Evolutionary conservation across 2,329 filamentous ascomycete genomes (phyloP), one percentile per base, ranked within the genome.

Genomic region (Chlorencoelia australis): DNA sequence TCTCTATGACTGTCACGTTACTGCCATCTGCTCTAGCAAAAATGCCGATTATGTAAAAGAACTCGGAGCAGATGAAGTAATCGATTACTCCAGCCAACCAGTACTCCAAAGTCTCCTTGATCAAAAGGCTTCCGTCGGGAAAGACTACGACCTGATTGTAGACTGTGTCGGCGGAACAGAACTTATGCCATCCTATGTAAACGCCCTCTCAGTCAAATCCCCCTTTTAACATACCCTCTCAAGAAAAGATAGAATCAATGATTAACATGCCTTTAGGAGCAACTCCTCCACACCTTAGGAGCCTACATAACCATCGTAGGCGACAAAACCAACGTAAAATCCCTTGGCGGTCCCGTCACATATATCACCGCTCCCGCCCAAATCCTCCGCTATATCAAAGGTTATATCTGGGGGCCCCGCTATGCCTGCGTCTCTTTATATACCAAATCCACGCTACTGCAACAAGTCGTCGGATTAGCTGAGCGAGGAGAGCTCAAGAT

Each of bases 161-260:
- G 50, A 55, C 33, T 54, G 51, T 35, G 53, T 64, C 24, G 66
- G 67, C 6, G 55, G 62, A 8, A 51, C 39, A 4, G 51, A 53
- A 9, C 33, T 53, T 7, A 31, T 54, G 18, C 26, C 41, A 4
- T 24, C 24, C 25, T 50, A 53, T 40, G 50, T 51, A 45, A 22
- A 38, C 43, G 9, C 8, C 26, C 15, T 17, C 18, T 4, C 10
- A 7, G 8, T 17, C 11, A 13, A 4, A 13, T 18, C 17, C 24
- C 26, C 3, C n/a, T 8, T n/a, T 10, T 20, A n/a, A 16, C 25
- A 36, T 31, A 43, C 20, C 16, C 16, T 21, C n/a, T n/a, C n/a
- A n/a, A n/a, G n/a, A n/a, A n/a, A n/a, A n/a, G n/a, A n/a, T n/a
- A n/a, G n/a, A n/a, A n/a, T n/a, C n/a, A n/a, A n/a, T n/a, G n/a